phyloP scores from a whole-genome alignment of 2,329 filamentous ascomycete genomes.

The Clonostachys solani region DNA sequence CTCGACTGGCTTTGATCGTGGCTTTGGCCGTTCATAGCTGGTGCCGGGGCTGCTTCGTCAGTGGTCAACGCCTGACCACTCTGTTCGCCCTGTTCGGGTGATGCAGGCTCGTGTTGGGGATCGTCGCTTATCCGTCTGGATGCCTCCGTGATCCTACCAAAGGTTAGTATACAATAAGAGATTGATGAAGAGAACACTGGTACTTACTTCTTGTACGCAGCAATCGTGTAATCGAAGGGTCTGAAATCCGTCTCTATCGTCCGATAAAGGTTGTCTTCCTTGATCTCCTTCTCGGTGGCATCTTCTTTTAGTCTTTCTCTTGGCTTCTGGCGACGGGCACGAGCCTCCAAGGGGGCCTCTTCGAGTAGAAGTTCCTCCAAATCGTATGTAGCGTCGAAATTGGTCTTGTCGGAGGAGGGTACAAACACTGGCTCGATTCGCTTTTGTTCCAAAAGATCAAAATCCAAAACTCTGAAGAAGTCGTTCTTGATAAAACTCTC shows the following conservation, averaged over 20 bases:
- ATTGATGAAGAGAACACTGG: too few species aligned
- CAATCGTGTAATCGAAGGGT: conserved; percentile 90
- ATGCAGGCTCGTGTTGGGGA: conserved; percentile 1
- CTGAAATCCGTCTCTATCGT: conserved; percentile 94
- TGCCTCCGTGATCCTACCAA: conserved; percentile 29
- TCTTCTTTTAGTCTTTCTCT: conserved; percentile 88
- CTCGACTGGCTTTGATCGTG: not conserved
- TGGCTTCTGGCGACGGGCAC: conserved; percentile 89
- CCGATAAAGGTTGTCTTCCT: conserved; percentile 88
- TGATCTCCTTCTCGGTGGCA: conserved; percentile 90
- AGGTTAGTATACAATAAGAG: not conserved
- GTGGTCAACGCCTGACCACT: conserved; percentile 46
- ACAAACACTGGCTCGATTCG: conserved; percentile 87
- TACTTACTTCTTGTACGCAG: conserved; percentile 70
- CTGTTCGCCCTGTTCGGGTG: not conserved
- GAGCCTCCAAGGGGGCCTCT: conserved; percentile 89
- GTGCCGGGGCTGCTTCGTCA: conserved; percentile 39
- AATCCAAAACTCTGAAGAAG: conserved; percentile 86
- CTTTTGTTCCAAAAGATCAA: conserved; percentile 78
- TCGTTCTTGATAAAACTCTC: conserved; percentile 82
- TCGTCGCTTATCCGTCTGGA: conserved; percentile 8
- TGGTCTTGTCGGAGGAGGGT: conserved; percentile 95
- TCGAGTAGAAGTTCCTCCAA: conserved; percentile 90
- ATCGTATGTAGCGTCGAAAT: conserved; percentile 98
- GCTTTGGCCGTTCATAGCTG: conserved; percentile 9